These are phyloP conservation scores for Protomyces lactucae-debilis DNA, from an alignment of 1,139 yeast species.

Conservation along the genomic window DNA sequence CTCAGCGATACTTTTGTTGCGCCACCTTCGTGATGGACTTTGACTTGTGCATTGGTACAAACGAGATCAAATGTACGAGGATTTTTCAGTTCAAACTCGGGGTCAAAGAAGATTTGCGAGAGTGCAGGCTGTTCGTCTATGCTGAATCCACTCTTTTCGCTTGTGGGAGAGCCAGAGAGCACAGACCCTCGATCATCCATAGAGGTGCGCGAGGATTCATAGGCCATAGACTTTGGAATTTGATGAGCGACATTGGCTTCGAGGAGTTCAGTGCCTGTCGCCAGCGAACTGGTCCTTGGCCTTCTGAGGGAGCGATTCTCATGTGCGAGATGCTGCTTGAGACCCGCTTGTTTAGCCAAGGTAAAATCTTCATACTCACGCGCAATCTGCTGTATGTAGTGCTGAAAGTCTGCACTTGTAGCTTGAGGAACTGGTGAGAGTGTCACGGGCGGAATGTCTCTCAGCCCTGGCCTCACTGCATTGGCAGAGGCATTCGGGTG, in stretches of 20 bases:
- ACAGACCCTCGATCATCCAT: slow-evolving; percentile 9
- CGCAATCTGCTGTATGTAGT: slow-evolving; percentile 48
- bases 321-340: slow-evolving; percentile 12
- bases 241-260: slow-evolving; percentile 11
- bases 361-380: slow-evolving; percentile 48
- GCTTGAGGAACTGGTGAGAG: slow-evolving; percentile 57
- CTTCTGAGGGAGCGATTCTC: slow-evolving; percentile 2
- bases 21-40: slow-evolving; percentile 37
- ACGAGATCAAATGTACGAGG: slow-evolving; percentile 78
- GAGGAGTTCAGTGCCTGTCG: slow-evolving; percentile 7
- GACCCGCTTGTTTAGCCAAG: slow-evolving; percentile 14
- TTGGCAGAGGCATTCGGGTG: slow-evolving; percentile 12
- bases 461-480: slow-evolving; percentile 53
- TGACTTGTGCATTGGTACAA: slow-evolving; percentile 50
- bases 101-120: slow-evolving; percentile 54
- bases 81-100: slow-evolving; percentile 75
- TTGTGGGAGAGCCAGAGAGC: slow-evolving; percentile 9
- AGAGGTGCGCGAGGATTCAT: slow-evolving; percentile 26
- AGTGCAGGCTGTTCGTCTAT: slow-evolving; percentile 34
- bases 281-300: slow-evolving; percentile 12
- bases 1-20: slow-evolving; percentile 34
- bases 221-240: slow-evolving; percentile 9
- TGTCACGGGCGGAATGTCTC: slow-evolving; percentile 80
- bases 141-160: slow-evolving; percentile 30
- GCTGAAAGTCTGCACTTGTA: slow-evolving; percentile 46